These are phyloP conservation scores for Cutaneotrichosporon arboriforme DNA, from an alignment of 1,284 basidiomycete species.

Conservation along the genomic window DNA sequence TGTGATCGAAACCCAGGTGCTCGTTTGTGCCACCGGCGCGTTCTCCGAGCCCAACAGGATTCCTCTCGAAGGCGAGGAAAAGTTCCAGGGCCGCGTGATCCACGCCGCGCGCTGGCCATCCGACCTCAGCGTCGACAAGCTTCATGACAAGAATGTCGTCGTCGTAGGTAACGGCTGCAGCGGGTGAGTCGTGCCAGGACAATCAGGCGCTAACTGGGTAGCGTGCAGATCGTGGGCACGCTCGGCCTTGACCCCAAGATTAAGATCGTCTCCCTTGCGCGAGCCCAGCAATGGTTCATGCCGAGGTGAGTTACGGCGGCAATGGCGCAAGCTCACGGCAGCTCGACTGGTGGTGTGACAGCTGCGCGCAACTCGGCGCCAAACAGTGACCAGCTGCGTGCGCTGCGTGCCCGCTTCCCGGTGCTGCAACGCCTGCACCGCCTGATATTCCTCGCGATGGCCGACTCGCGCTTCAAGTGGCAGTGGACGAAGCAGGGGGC, in stretches of 20 bases:
- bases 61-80: slow-evolving; percentile 16
- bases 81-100: slow-evolving; percentile 24
- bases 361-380: slow-evolving; percentile 14
- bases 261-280: slow-evolving; percentile 17
- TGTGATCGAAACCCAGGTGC: slow-evolving; percentile 10
- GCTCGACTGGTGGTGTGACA: background rate
- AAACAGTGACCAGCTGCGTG: slow-evolving; percentile 6
- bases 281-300: slow-evolving; percentile 18
- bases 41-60: slow-evolving; percentile 16
- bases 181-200: slow-evolving; percentile 1
- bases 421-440: slow-evolving; percentile 13
- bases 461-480: slow-evolving; percentile 12
- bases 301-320: slow-evolving; percentile 4
- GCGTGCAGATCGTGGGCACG: slow-evolving; percentile 17
- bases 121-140: slow-evolving; percentile 13
- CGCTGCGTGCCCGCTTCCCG: slow-evolving; percentile 9
- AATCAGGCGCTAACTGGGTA: background rate
- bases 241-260: slow-evolving; percentile 19
- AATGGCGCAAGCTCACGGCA: background rate
- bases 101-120: slow-evolving; percentile 28
- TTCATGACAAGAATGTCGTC: slow-evolving; percentile 18
- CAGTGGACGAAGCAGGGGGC: slow-evolving; percentile 15
- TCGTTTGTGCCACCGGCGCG: slow-evolving; percentile 15
- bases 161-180: slow-evolving; percentile 22
- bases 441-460: slow-evolving; percentile 7